A percentile compares a stretch with the other conserved stretches of the same genome.
phyloP scores from a whole-genome alignment of 495 filamentous ascomycete genomes.

The Tuber brumale region DNA sequence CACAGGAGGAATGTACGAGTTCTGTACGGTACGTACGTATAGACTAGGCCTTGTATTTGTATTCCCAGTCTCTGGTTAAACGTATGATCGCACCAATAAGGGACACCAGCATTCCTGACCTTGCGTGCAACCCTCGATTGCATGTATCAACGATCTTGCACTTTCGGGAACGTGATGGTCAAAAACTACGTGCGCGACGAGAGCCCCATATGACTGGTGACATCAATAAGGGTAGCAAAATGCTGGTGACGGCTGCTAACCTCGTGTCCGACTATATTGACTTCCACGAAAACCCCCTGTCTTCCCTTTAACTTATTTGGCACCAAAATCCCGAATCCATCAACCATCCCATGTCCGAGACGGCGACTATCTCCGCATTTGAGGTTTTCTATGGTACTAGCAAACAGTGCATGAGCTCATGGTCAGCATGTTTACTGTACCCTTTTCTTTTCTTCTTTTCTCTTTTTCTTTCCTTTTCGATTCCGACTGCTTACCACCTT shows the following conservation, averaged over 20 bases:
- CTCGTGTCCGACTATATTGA: conserved; percentile 29
- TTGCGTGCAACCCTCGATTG: conserved; percentile 21
- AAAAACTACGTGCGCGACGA: conserved; percentile 18
- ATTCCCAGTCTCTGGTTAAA: background rate
- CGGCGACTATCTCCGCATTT: background rate
- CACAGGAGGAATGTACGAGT: conserved; percentile 30
- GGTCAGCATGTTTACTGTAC: background rate
- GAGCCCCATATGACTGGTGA: conserved; percentile 28
- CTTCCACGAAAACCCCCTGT: conserved; percentile 13
- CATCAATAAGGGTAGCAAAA: conserved; percentile 27
- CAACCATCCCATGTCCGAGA: background rate
- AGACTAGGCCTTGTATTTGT: background rate
- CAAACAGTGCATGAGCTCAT: background rate
- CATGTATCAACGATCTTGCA: conserved; percentile 26
- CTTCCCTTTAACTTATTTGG: background rate
- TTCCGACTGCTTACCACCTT: background rate
- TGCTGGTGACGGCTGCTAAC: conserved; percentile 21
- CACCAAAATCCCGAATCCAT: conserved; percentile 3
- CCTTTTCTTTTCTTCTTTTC: background rate
- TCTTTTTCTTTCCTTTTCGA: background rate
- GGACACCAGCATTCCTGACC: conserved; percentile 11
- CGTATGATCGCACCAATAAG: conserved; percentile 1
- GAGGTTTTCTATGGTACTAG: background rate
- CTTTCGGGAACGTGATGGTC: conserved; percentile 22
- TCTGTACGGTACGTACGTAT: conserved; percentile 2